Percentiles rank a stretch among this genome's conserved stretches.
Evolutionary conservation across 208 protist species (phyloP).

Genomic region (Trypanosoma brucei): DNA sequence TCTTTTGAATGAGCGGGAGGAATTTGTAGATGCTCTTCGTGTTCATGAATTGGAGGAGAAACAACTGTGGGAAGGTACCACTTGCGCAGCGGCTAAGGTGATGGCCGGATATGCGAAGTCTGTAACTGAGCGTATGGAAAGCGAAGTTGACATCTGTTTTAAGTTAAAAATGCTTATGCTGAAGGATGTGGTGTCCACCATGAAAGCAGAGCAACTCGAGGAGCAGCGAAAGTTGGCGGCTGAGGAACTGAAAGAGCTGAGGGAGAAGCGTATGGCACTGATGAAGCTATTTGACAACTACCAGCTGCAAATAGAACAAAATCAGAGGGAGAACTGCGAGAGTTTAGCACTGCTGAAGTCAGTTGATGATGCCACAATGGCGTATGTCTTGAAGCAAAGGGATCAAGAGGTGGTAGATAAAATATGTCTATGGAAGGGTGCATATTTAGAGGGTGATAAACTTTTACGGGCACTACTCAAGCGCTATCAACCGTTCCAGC

Average conservation of each 20-base stretch:
- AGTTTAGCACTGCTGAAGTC: conserved; percentile 1
- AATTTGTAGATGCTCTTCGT: conserved; percentile 6
- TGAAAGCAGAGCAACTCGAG: neutral
- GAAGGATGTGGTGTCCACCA: neutral
- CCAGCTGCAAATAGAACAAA: conserved; percentile 1
- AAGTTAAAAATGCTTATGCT: conserved; percentile 11
- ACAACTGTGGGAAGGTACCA: too few species aligned
- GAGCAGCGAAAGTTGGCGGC: neutral
- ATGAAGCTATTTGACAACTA: conserved; percentile 4
- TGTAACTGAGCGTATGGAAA: too few species aligned
- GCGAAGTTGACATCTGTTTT: neutral
- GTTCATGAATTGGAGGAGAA: neutral
- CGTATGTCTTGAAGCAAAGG: conserved; percentile 17
- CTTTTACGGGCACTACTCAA: conserved; percentile 18
- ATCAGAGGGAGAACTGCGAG: conserved; percentile 7
- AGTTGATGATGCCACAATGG: conserved; percentile 14
- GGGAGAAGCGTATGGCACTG: conserved; percentile 9
- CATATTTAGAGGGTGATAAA: conserved; percentile 12
- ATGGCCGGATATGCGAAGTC: too few species aligned
- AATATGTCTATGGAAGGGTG: conserved; percentile 13
- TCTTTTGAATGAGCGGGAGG: conserved; percentile 12
- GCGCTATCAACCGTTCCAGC: conserved; percentile 27
- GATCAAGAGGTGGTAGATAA: conserved; percentile 19
- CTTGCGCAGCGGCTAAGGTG: too few species aligned
- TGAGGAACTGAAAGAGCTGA: conserved; percentile 5